Evolutionary conservation across 2,329 filamentous ascomycete species (phyloP), one percentile per base, ranked within the genome.

Genomic region (Byssoonygena ceratinophila): DNA sequence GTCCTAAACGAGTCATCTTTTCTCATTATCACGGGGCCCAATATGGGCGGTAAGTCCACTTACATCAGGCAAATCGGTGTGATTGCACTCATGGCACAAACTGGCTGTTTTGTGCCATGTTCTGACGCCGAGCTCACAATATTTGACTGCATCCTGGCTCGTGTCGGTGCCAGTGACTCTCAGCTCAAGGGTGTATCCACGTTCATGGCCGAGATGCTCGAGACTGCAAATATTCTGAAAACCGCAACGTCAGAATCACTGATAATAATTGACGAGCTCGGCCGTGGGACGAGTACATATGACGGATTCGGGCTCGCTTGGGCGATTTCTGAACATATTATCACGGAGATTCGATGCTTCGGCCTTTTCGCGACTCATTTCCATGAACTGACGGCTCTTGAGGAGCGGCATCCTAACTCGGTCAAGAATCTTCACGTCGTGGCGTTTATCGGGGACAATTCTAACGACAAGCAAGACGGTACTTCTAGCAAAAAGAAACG

Each of bases 131-230:
- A 97, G 68, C 73, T 98, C 41, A 94, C 87, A 14, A 89, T 98
- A 54, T 98, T 96, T 66, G 92, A 98, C 72, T 92, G 88, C 57
- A 95, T 98, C 56, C 84, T 98, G 36, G 92, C 94, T 0, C 85
- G 92, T 60, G 92, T 98, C 0, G 92, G 94, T 39, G 94, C 92
- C 5, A 92, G 86, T 61, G 94, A 98, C 70, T 94, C 87, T 5
- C 92, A 97, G 68, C 83, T 98, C 57, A 97, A 97, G 71, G 92
- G 92, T 32, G 92, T 98, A 1, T 95, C 88, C 2, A 98, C 92
- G 0, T 98, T 98, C 69, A 98, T 98, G 94, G 92, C 92, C 1
- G 92, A 98, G 72, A 98, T 98, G 92, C 79, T 98, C 20, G 92
- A 98, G 68, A 98, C 92, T 1, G 89, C 92, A 59, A 97, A 97